Evolutionary conservation across 768 basidiomycete species (phyloP), one percentile per base, ranked within the genome.

Genomic region (Multifurca ochricompacta): DNA sequence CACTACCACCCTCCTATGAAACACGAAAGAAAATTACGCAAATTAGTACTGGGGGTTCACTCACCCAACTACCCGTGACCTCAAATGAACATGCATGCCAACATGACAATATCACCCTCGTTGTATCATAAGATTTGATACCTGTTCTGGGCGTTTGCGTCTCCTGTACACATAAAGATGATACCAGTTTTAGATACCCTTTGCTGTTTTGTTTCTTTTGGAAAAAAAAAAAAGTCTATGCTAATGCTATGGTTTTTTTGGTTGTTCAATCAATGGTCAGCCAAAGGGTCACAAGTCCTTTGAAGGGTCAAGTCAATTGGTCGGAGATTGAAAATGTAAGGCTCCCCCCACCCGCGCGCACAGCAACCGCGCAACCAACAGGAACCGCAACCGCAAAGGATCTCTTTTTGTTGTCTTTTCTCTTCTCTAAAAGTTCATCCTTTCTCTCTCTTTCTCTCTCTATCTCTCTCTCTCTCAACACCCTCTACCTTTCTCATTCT

Each of bases 101-200:
- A 35, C 32, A 51, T 47, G 55, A 56, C 44, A 32, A 32, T 51
- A 35, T 28, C 25, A 40, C 28, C 32, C 32, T 44, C 42, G n/a
- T 36, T 56, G 49, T 56, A 56, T 42, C 50, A 46, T 52, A 50
- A 52, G 43, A 56, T 40, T 16, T 40, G 49, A 56, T 56, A 56
- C 55, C 55, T 41, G 44, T 18, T 19, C 27, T 36, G 30, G 31
- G 21, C 19, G 23, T 40, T 36, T 49, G 23, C 16, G 30, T 48
- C 21, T 48, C 27, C 11, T 55, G 54, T 56, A 56, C 49, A 34
- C 44, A 56, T 36, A 48, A 36, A 19, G 50, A 52, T 47, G 45
- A 57, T 57, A 52, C 55, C 56, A 57, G 42, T 52, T 44, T 31
- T 46, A 28, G 50, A 57, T 57, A 57, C 56, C 56, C 56, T 34